Evolutionary conservation across 1,284 basidiomycete genomes (phyloP).

Genomic region (Fomitopsis betulina): DNA sequence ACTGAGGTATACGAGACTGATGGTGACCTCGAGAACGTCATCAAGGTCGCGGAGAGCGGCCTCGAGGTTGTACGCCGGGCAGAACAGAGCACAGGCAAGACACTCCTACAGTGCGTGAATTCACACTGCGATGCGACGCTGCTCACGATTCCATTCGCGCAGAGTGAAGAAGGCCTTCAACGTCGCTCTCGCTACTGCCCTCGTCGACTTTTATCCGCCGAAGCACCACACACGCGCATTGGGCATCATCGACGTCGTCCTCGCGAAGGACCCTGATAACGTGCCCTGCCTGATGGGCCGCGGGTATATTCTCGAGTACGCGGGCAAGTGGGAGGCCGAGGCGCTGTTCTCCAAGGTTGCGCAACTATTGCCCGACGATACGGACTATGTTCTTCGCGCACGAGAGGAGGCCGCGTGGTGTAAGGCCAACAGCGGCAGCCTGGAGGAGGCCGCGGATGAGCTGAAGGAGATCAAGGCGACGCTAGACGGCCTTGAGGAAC

Average conservation of each 20-base stretch:
- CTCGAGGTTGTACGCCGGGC: conserved; percentile 54
- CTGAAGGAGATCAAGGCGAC: conserved; percentile 58
- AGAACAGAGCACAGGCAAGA: conserved; percentile 57
- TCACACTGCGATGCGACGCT: not conserved
- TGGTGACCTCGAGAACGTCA: conserved; percentile 73
- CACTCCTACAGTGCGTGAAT: conserved; percentile 43
- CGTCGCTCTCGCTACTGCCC: conserved; percentile 61
- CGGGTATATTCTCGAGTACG: conserved; percentile 69
- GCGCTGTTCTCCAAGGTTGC: conserved; percentile 54
- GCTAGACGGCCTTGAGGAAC: conserved; percentile 50
- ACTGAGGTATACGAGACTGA: conserved; percentile 73
- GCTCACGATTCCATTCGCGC: conserved; percentile 1
- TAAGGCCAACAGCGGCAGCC: conserved; percentile 52
- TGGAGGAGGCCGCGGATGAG: conserved; percentile 48
- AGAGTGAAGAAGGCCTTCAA: conserved; percentile 64
- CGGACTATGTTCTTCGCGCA: conserved; percentile 58
- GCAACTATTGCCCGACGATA: conserved; percentile 41
- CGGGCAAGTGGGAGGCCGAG: conserved; percentile 68
- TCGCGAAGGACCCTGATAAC: conserved; percentile 61
- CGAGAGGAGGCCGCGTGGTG: conserved; percentile 89
- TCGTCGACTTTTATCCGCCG: conserved; percentile 86
- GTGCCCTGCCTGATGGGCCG: conserved; percentile 68
- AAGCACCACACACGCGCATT: conserved; percentile 85
- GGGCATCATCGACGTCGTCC: conserved; percentile 67
- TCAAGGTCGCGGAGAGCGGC: conserved; percentile 68